A percentile compares a stretch with the other conserved stretches of the same genome.
phyloP scores from a whole-genome alignment of 345 rosid genomes.

The Sisymbrium irio region DNA sequence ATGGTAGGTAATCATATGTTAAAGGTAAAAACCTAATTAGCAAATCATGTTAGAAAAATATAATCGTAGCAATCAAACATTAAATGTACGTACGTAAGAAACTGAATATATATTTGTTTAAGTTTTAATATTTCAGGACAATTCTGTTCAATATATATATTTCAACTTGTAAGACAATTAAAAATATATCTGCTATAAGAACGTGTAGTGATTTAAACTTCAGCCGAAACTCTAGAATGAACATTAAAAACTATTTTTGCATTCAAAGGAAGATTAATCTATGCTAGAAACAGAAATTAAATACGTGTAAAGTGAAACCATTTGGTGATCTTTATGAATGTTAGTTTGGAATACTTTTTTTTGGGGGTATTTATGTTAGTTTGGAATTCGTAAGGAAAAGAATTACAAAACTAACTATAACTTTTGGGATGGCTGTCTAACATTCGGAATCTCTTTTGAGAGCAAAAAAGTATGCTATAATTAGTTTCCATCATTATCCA shows the following conservation, averaged over 20 bases:
- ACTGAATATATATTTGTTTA: neutral
- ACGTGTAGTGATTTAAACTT: neutral
- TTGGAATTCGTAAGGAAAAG: neutral
- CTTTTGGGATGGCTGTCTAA: conserved; percentile 16
- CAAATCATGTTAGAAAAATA: no score
- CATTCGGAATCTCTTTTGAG: conserved; percentile 10
- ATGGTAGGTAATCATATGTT: no score
- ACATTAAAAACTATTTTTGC: neutral
- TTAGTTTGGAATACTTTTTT: neutral
- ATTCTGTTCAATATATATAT: no score
- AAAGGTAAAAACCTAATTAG: no score
- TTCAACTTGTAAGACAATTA: no score
- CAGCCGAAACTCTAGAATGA: neutral
- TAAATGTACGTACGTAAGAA: neutral
- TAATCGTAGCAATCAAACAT: no score
- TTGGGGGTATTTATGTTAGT: no score
- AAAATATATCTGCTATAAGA: neutral
- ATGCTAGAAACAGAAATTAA: neutral
- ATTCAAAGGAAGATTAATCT: neutral
- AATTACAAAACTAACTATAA: conserved; percentile 1
- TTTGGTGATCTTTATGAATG: neutral
- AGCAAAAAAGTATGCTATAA: neutral
- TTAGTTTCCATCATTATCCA: conserved; percentile 15
- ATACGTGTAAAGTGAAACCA: neutral
- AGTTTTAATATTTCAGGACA: neutral